Percentiles rank a stretch among this genome's conserved stretches.
These are phyloP conservation scores for Xylogone sp. DNA, from an alignment of 2,329 filamentous ascomycete species.

Conservation along the genomic window DNA sequence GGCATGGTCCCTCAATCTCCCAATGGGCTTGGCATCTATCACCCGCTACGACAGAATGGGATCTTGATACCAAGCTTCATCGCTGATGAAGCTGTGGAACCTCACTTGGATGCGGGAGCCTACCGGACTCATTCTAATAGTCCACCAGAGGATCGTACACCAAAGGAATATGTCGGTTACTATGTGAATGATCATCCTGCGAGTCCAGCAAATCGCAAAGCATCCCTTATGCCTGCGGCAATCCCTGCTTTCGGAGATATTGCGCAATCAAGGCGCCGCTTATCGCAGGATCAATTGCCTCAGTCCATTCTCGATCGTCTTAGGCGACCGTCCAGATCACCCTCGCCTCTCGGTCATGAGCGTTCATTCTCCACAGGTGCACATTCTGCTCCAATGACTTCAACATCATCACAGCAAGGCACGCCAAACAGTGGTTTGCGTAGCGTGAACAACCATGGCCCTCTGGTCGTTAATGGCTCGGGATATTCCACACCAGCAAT, in stretches of 20 bases:
- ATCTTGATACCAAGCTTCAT: constrained; percentile 52
- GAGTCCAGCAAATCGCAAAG: constrained; percentile 12
- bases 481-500: constrained; percentile 19
- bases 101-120: constrained; percentile 11
- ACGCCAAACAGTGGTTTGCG: constrained; percentile 22
- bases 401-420: constrained; percentile 18
- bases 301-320: constrained; percentile 28
- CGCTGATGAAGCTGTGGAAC: constrained; percentile 41
- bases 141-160: constrained; percentile 19
- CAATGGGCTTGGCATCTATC: constrained; percentile 29
- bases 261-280: constrained; percentile 17
- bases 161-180: constrained; percentile 30
- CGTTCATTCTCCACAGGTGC: constrained; percentile 24
- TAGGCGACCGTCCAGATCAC: constrained; percentile 27
- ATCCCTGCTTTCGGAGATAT: constrained; percentile 30
- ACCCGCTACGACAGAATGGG: constrained; percentile 36
- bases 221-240: constrained; percentile 14
- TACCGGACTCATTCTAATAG: constrained; percentile 11
- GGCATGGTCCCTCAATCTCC: constrained; percentile 27
- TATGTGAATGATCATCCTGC: constrained; percentile 24
- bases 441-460: constrained; percentile 20
- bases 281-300: constrained; percentile 29
- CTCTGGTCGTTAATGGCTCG: constrained; percentile 28
- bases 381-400: constrained; percentile 17
- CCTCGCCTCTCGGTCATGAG: constrained; percentile 30